These are phyloP conservation scores for Suhomyces pyralidae DNA, from an alignment of 805 yeast genomes.

Conservation along the genomic window DNA sequence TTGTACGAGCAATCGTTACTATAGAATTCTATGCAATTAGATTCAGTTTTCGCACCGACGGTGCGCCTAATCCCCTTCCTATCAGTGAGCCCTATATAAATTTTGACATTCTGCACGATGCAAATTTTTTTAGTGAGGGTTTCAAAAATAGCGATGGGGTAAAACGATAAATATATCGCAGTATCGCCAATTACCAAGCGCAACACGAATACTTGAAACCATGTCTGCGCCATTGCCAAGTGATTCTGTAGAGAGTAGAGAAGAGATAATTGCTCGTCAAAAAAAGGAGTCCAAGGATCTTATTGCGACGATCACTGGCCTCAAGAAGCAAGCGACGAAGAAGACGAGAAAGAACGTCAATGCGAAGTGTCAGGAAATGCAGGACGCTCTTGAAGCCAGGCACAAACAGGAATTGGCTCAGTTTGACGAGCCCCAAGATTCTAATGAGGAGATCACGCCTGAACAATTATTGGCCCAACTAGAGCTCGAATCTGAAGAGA, in stretches of 20 bases:
- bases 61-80: neutral
- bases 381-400: constrained; percentile 47
- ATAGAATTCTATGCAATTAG: neutral
- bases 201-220: neutral
- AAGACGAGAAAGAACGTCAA: constrained; percentile 68
- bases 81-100: neutral
- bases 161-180: neutral
- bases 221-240: neutral
- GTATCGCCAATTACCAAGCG: neutral
- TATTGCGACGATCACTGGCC: constrained; percentile 61
- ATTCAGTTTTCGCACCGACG: neutral
- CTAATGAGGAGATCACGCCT: constrained; percentile 55
- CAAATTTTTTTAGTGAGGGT: neutral
- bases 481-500: neutral
- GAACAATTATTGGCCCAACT: constrained; percentile 63
- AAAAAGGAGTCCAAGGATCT: constrained; percentile 67
- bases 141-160: neutral
- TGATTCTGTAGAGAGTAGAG: constrained; percentile 18
- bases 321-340: constrained; percentile 82
- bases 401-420: constrained; percentile 53
- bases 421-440: constrained; percentile 18
- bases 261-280: constrained; percentile 57
- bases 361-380: constrained; percentile 58
- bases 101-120: neutral
- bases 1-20: neutral